These are phyloP conservation scores for Lipomyces orientalis DNA, from an alignment of 805 yeast genomes.

Conservation along the genomic window DNA sequence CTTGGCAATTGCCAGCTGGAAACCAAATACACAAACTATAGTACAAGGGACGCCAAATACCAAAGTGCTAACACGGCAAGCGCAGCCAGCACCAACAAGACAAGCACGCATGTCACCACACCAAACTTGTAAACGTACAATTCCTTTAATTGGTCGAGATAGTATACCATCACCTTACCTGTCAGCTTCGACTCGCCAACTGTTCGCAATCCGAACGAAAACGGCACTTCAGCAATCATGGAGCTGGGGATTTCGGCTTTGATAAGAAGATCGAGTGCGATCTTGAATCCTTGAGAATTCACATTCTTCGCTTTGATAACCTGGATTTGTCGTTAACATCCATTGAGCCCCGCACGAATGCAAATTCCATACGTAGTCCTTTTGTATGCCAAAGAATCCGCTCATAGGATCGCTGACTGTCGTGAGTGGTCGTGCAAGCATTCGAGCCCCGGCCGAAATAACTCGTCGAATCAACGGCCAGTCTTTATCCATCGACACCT, in stretches of 20 bases:
- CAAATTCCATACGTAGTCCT: slow-evolving; percentile 46
- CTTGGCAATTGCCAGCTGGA: background rate
- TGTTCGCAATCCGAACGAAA: slow-evolving; percentile 59
- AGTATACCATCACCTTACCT: slow-evolving; percentile 57
- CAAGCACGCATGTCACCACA: slow-evolving; percentile 47
- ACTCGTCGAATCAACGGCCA: slow-evolving; percentile 60
- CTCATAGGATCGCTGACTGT: slow-evolving; percentile 61
- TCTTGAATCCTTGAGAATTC: slow-evolving; percentile 56
- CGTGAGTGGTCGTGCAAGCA: slow-evolving; percentile 57
- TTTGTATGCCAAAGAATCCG: slow-evolving; percentile 59
- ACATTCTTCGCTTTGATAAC: slow-evolving; percentile 46
- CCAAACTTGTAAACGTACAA: slow-evolving; percentile 56
- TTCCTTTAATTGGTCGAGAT: slow-evolving; percentile 54
- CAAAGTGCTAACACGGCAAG: slow-evolving; percentile 7
- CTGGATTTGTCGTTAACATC: slow-evolving; percentile 7
- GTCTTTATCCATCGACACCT: slow-evolving; percentile 60
- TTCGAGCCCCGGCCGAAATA: slow-evolving; percentile 56
- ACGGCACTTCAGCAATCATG: slow-evolving; percentile 55
- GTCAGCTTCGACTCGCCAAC: slow-evolving; percentile 60
- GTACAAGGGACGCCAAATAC: slow-evolving; percentile 8
- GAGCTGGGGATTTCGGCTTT: slow-evolving; percentile 51
- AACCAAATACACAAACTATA: background rate
- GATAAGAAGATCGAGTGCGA: slow-evolving; percentile 56
- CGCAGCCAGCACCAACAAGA: slow-evolving; percentile 42
- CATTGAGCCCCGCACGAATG: background rate